A percentile compares a stretch with the other conserved stretches of the same genome.
Evolutionary conservation across 495 filamentous ascomycete species (phyloP).

Genomic region (Aspergillus diversus): DNA sequence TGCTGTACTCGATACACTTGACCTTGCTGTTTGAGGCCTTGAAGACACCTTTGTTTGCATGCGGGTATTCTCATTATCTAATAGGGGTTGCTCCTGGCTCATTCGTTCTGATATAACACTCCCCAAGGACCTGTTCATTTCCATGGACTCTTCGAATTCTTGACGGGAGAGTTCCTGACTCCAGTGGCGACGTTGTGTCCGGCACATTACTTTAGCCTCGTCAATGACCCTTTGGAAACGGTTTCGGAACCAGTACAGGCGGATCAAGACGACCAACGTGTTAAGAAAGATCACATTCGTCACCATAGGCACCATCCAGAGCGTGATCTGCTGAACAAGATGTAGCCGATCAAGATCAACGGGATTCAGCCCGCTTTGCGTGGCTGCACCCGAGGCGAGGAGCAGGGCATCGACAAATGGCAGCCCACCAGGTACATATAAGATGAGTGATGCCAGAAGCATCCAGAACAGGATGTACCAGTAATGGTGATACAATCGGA

Average conservation of each 20-base stretch:
- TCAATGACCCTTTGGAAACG: constrained; percentile 66
- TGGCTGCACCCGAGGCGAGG: constrained; percentile 74
- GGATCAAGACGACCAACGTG: constrained; percentile 79
- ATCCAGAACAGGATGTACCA: constrained; percentile 68
- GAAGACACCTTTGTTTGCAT: constrained; percentile 26
- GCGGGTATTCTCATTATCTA: background rate
- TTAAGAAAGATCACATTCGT: constrained; percentile 85
- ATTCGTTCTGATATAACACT: background rate
- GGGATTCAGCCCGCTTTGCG: constrained; percentile 84
- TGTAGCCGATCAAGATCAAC: constrained; percentile 69
- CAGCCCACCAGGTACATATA: constrained; percentile 61
- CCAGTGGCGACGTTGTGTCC: constrained; percentile 26
- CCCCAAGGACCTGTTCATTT: constrained; percentile 1
- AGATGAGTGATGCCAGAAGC: constrained; percentile 68
- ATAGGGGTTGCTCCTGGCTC: constrained; percentile 14
- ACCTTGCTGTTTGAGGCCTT: background rate
- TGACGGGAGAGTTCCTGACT: constrained; percentile 41
- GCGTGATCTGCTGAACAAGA: constrained; percentile 69
- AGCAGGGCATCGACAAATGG: constrained; percentile 84
- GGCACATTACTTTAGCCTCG: constrained; percentile 40
- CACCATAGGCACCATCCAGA: constrained; percentile 67
- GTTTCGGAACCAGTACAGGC: constrained; percentile 91
- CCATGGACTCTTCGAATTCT: background rate
- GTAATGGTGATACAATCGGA: constrained; percentile 58
- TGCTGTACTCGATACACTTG: constrained; percentile 20